Base-by-base conservation (phyloP, 805 yeast species). In the Zygotorulaspora danielsina region DNA sequence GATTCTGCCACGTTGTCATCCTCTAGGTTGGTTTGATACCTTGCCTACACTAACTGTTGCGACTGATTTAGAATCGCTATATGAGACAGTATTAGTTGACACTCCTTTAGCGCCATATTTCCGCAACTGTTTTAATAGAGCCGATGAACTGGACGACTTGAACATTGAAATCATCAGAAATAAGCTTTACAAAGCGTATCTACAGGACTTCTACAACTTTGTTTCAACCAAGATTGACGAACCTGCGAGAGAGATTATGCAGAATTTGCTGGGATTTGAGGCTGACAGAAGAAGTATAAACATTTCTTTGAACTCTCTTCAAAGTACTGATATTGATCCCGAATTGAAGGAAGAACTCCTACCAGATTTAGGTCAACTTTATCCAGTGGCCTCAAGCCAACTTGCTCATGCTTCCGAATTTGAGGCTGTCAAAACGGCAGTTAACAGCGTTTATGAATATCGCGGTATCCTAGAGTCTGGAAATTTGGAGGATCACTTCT, bases 71-170 rank as follows among this genome's bases (percentile, higher is more conserved):
- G 96, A 88, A 54, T 79, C 93, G n/a, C 73, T 93, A 54, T 93
- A 90, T 67, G 83, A 83, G 55, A 84, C 94, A 1, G 98, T 93
- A 10, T 71, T 93, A 43, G 82, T 93, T 39, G 99, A 93, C 65
- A 93, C 98, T 5, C 99, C 99, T 4, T 75, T 93, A 59, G 97
- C 98, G 1, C 95, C 96, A 28, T 93, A 89, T 66, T 93, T 93
- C 71, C 82, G 86, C 59, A 86, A 83, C 58, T 86, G 96, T 62
- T 72, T 93, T 44, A 88, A 84, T 15, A 87, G 83, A 24, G 75
- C 75, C 5, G 88, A 85, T 51, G 96, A 88, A 64, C 73, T 93
- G 61, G 96, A 89, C 56, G 99, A 93, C 63, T 71, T 90, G 60
- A 93, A 94, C 67, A 90, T 93, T 57, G 99, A 93, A 64, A 83